A percentile compares a stretch with the other conserved stretches of the same genome.
Evolutionary conservation across 257 asterid species (phyloP).

Genomic region (Gentiana macrophylla): DNA sequence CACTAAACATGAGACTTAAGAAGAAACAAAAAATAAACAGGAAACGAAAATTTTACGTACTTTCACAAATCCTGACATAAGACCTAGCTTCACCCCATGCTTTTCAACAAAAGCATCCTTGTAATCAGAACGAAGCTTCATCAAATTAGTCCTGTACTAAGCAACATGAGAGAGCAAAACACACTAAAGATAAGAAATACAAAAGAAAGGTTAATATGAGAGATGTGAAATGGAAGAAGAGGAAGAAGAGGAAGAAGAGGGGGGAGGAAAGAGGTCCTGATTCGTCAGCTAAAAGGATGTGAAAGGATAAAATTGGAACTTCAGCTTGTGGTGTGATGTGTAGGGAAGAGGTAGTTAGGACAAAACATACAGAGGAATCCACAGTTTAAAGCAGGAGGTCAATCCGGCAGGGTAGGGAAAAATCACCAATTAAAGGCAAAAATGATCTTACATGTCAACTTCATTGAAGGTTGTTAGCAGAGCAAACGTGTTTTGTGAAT

Average conservation of each 20-base stretch:
- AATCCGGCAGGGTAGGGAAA: too few species aligned
- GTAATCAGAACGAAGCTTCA: slow-evolving; percentile 96
- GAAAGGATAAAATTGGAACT: too few species aligned
- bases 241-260: too few species aligned
- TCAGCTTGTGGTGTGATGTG: too few species aligned
- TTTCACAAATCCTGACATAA: slow-evolving; percentile 94
- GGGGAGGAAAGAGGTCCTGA: too few species aligned
- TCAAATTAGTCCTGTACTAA: slow-evolving; percentile 80
- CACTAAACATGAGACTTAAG: background rate
- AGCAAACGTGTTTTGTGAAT: slow-evolving; percentile 97
- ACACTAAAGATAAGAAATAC: too few species aligned
- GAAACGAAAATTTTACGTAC: slow-evolving; percentile 23
- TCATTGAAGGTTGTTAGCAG: slow-evolving; percentile 96
- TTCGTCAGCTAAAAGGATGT: too few species aligned
- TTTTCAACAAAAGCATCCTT: slow-evolving; percentile 88
- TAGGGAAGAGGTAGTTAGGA: too few species aligned
- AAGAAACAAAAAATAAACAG: background rate
- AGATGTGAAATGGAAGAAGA: too few species aligned
- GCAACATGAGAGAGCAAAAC: background rate
- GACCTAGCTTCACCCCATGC: slow-evolving; percentile 95
- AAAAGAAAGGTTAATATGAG: too few species aligned
- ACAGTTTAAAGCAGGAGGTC: too few species aligned
- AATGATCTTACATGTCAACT: slow-evolving; percentile 81
- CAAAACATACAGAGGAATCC: too few species aligned
- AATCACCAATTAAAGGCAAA: background rate